Conservation (phyloP, 2,329 filamentous ascomycete species). For the Chaetomiaceae sp. region DNA sequence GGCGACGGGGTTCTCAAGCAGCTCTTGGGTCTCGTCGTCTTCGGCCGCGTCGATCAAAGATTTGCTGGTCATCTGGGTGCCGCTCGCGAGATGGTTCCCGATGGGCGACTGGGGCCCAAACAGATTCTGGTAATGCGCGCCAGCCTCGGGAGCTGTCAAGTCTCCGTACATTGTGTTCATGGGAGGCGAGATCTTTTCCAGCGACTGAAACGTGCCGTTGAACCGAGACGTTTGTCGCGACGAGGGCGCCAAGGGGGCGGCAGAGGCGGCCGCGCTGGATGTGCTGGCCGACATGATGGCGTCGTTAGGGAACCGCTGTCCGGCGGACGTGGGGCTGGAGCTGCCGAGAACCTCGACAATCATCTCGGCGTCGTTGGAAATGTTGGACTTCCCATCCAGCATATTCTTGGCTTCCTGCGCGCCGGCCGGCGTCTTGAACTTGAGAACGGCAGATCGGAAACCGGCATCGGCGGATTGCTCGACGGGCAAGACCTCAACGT, state of each 20-base stretch:
- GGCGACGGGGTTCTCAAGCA: conserved; percentile 67
- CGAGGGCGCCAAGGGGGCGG: conserved; percentile 42
- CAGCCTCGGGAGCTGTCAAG: conserved; percentile 53
- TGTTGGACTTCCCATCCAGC: conserved; percentile 52
- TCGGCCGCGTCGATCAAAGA: conserved; percentile 64
- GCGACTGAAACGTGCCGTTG: conserved; percentile 56
- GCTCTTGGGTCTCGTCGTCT: conserved; percentile 65
- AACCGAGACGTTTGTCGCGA: conserved; percentile 55
- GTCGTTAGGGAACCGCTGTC: conserved; percentile 52
- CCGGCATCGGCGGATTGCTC: conserved; percentile 47
- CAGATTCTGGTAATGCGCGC: conserved; percentile 53
- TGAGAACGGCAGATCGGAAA: conserved; percentile 48
- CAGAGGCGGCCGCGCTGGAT: conserved; percentile 39
- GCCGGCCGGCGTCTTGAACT: conserved; percentile 48
- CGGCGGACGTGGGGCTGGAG: conserved; percentile 33
- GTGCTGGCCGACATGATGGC: conserved; percentile 31
- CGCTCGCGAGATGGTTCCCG: conserved; percentile 62
- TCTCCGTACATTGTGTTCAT: conserved; percentile 53
- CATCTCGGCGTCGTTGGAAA: conserved; percentile 47
- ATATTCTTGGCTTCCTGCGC: conserved; percentile 54
- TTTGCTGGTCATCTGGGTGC: conserved; percentile 59
- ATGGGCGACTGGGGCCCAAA: conserved; percentile 73
- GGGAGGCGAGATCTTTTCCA: conserved; percentile 59
- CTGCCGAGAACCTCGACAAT: conserved; percentile 52
- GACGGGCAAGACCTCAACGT: conserved; percentile 46